Evolutionary conservation across 78 protist species (phyloP), one percentile per base, ranked within the genome.

Genomic region (Protostelium mycophagum): DNA sequence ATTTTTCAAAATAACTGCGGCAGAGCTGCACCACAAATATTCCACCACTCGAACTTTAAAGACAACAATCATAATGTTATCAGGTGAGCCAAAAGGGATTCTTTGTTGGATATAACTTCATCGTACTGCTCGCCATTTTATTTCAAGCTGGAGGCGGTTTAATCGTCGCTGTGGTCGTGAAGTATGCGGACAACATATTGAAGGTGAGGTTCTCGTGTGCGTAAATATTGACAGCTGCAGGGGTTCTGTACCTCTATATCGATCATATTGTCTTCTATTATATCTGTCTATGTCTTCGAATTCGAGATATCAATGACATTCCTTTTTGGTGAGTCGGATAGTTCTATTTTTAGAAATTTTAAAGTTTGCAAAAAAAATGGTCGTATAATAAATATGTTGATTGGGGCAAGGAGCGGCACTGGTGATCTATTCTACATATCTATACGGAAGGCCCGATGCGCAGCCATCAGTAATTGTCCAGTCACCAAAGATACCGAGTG

Each of bases 121-220:
- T 86, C 28, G 90, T 86, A 0, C n/a, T 63, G 34, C 1, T 38
- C 1, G 51, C 88, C 34, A 10, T 92, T 35, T 0, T 86, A 29
- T 1, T 89, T 28, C 88, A 87, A 16, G 95, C 96, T 1, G 29
- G n/a, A 34, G 97, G 97, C 31, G 97, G 97, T 0, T 90, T 96
- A 25, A 29, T 92, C 34, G 94, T 94, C 28, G 95, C 96, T 35
- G 92, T 93, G 1, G 94, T 94, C 1, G 94, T 96, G 36, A 92
- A 93, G 89, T 94, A 94, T 87, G 97, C 97, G 0, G 97, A 96
- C 90, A 96, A 96, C 88, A 91, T 96, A 31, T 63, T 95, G 34
- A 95, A 85, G 86, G 86, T 51, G 31, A n/a, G 31, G 73, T 51
- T 16, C 73, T 51, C 73, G 5, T 16, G 5, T 51, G 31, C 16